These are phyloP conservation scores for Coemansia sp. DNA, from an alignment of 192 early-diverging fungal genomes.

Conservation along the genomic window DNA sequence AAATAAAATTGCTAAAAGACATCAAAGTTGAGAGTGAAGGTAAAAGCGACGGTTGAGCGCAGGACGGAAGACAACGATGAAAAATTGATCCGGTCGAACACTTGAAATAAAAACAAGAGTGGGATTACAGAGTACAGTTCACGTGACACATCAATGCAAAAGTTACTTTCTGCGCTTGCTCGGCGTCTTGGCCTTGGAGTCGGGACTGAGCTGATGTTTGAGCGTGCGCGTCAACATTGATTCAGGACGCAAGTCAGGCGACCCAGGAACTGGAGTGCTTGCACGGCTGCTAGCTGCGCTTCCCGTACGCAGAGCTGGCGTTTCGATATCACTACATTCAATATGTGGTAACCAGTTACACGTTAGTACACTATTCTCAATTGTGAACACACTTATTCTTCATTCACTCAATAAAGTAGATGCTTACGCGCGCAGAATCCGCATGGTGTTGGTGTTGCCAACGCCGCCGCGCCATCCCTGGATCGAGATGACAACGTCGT, in stretches of 20 bases:
- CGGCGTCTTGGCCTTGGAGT: conserved; percentile 6
- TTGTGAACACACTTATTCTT: neutral
- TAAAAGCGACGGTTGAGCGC: neutral
- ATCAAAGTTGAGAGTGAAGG: neutral
- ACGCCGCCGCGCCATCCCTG: conserved; percentile 78
- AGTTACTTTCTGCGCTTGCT: conserved; percentile 9
- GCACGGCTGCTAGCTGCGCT: conserved; percentile 25
- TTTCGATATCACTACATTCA: conserved; percentile 21
- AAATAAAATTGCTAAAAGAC: neutral
- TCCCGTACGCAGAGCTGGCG: conserved; percentile 13
- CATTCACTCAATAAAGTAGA: conserved; percentile 4
- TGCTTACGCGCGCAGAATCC: conserved; percentile 63
- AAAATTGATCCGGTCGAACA: too few relatives aligned
- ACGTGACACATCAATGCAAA: neutral
- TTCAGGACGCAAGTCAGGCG: conserved; percentile 24
- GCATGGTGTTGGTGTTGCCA: conserved; percentile 83
- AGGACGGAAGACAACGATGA: too few relatives aligned
- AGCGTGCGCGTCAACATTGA: conserved; percentile 8
- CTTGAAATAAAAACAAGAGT: conserved; percentile 2
- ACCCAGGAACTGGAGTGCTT: conserved; percentile 20
- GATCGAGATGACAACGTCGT: conserved; percentile 70
- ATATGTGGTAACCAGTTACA: neutral
- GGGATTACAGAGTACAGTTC: neutral
- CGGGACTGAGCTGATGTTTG: conserved; percentile 30
- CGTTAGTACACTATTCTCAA: neutral